Evolutionary conservation across 2,329 filamentous ascomycete species (phyloP).

Genomic region (Calcarisporium arbuscula): DNA sequence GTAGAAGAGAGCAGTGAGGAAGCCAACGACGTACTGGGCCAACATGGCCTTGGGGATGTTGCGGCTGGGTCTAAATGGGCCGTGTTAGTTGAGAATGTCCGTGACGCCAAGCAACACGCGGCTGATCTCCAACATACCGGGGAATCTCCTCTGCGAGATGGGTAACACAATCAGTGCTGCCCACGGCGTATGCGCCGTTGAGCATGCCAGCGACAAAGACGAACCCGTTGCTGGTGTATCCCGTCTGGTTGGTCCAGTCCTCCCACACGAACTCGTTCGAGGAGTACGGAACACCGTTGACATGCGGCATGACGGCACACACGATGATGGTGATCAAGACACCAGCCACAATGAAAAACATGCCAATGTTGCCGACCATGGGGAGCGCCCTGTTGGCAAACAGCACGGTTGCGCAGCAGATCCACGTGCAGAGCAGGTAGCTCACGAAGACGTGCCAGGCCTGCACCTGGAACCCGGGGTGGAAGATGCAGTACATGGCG

Average conservation of each 20-base stretch:
- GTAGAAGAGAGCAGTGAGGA: constrained; percentile 37
- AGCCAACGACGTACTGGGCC: constrained; percentile 34
- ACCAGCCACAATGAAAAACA: constrained; percentile 38
- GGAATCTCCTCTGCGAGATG: constrained; percentile 52
- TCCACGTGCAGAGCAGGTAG: constrained; percentile 13
- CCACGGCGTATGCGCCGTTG: constrained; percentile 58
- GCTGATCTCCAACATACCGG: background rate
- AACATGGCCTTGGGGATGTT: constrained; percentile 40
- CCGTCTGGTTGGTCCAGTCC: too few relatives aligned
- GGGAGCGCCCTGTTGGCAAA: constrained; percentile 40
- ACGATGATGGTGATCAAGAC: constrained; percentile 41
- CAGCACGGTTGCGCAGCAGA: constrained; percentile 19
- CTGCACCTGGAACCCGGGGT: constrained; percentile 10
- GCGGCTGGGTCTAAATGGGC: constrained; percentile 17
- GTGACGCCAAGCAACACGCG: too few relatives aligned
- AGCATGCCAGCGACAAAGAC: too few relatives aligned
- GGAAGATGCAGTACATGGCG: constrained; percentile 13
- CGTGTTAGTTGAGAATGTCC: background rate
- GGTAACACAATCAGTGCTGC: constrained; percentile 50
- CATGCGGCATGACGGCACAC: too few relatives aligned
- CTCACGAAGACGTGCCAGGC: constrained; percentile 14
- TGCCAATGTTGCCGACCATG: constrained; percentile 34
- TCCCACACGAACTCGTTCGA: too few relatives aligned
- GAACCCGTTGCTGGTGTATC: too few relatives aligned
- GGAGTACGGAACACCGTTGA: too few relatives aligned